A percentile compares a stretch with the other conserved stretches of the same genome.
These are phyloP conservation scores for Syzygium syzygioides DNA, from an alignment of 441 rosid genomes.

Conservation along the genomic window DNA sequence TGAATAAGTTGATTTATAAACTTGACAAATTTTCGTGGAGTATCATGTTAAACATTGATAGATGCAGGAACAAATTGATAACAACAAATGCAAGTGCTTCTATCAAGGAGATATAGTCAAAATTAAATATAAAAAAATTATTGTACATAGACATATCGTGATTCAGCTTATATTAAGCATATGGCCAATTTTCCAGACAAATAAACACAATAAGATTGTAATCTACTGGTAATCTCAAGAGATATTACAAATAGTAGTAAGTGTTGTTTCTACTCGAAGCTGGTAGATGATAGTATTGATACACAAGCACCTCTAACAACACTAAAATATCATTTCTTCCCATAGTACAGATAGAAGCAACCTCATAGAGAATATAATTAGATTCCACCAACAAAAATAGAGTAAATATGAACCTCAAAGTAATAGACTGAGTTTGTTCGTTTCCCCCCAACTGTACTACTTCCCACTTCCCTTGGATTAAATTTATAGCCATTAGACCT, in stretches of 20 bases:
- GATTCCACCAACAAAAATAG: not conserved
- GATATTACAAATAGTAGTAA: not conserved
- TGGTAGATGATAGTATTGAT: not conserved
- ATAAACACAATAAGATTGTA: not conserved
- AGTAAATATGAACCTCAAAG: too few species aligned
- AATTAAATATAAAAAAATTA: too few species aligned
- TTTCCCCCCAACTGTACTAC: not conserved
- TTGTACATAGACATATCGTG: fast-evolving
- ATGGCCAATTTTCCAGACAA: too few species aligned
- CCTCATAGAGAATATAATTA: not conserved
- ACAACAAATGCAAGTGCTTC: not conserved
- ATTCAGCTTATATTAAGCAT: not conserved
- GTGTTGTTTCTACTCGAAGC: not conserved
- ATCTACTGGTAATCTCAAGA: not conserved
- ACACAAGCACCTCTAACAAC: not conserved
- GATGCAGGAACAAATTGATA: not conserved
- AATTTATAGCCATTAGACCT: not conserved
- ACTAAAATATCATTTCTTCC: not conserved
- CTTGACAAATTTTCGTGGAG: not conserved
- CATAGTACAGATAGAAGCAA: too few species aligned
- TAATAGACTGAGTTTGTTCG: too few species aligned
- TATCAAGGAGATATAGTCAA: not conserved
- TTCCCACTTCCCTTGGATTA: not conserved
- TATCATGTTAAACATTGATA: not conserved
- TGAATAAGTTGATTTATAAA: not conserved